Base-by-base conservation (phyloP, 148 eudicot species). In the Agrostemma githago region DNA sequence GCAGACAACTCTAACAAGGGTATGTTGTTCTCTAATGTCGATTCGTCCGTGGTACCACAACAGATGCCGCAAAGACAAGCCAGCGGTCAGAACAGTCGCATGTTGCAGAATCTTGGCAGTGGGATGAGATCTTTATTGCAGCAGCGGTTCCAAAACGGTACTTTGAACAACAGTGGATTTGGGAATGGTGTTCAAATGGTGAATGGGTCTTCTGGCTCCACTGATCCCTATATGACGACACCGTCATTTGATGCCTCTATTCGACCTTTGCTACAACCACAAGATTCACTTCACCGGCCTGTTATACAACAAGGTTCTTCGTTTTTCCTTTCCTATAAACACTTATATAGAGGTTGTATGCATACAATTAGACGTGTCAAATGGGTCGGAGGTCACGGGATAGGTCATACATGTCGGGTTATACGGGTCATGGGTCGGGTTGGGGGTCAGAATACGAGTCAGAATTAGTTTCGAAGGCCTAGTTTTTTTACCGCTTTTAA, bases 21-120 rank as follows among this genome's bases (percentile, higher is more conserved):
- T 68, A 84, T 84, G 37, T 83, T 85, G 37, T 83, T 85, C 77
- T 84, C 94, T 2, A 74, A 79, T 61, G 80, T 66, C 75, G 92
- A 89, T 76, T 82, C 97, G 76, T 77, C 87, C 3, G 75, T 77
- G 71, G 74, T 79, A 63, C 80, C 96, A 59, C 96, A 85, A 62
- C 87, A 88, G 51, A 77, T 86, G 72, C 85, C 82, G 67, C 96
- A 83, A 68, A 92, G 84, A 80, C 89, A 88, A 62, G 68, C 76
- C 63, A 84, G 84, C 63, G 89, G 87, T 79, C 97, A 89, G 76
- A 92, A 85, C 74, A 88, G 89, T 68, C 90, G 86, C 62, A 84
- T 89, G 54, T 82, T 90, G 70, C 99, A 92, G 80, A 92, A 78
- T 72, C 83, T 86, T 81, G 94, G 96, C 21, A 81, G 84, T 74